phyloP scores from a whole-genome alignment of 176 grass and related monocot species.

The Avena insularis region DNA sequence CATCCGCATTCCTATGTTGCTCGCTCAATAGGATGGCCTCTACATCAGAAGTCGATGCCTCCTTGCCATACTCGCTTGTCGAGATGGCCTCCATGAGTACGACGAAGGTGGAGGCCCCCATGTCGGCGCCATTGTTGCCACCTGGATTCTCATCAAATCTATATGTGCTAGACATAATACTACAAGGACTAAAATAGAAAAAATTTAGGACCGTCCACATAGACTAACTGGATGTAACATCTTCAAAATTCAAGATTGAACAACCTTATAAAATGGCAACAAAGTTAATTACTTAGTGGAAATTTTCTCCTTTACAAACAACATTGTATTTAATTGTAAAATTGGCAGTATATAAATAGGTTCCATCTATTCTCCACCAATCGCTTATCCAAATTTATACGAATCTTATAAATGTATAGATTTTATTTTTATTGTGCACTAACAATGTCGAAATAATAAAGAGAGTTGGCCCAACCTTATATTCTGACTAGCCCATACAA shows the following conservation, averaged over 20 bases:
- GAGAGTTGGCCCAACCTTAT: neutral
- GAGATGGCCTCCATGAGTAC: too few species aligned
- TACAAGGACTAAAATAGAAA: neutral
- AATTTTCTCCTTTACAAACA: neutral
- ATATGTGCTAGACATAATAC: too few species aligned
- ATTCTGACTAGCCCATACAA: neutral
- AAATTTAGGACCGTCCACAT: neutral
- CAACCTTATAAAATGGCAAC: neutral
- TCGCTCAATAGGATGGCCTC: too few species aligned
- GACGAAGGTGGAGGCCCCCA: too few species aligned
- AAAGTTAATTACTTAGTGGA: neutral
- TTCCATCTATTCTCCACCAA: neutral
- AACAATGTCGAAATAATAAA: neutral
- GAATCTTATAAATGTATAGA: neutral
- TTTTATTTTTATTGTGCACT: neutral
- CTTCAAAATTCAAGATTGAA: neutral
- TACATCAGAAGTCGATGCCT: too few species aligned
- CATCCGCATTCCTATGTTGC: too few species aligned
- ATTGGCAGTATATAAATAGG: neutral
- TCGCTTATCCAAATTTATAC: neutral
- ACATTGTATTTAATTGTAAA: neutral
- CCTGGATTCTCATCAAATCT: too few species aligned
- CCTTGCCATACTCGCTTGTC: too few species aligned
- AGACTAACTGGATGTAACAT: neutral
- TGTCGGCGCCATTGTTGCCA: too few species aligned